Base-by-base conservation (phyloP, 2,329 filamentous ascomycete genomes). In the Scedosporium boydii region DNA sequence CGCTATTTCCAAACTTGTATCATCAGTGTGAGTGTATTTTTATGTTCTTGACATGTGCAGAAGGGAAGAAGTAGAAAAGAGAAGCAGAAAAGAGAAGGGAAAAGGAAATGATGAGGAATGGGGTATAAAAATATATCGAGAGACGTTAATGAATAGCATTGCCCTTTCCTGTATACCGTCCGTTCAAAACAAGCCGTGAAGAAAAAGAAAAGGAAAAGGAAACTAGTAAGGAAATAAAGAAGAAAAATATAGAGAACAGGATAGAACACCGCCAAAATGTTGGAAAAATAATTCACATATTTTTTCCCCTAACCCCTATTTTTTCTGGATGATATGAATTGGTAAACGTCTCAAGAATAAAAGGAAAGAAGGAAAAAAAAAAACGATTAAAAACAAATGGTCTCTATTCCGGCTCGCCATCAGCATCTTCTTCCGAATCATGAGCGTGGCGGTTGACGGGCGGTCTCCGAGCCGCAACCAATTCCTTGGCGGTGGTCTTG, bases 401-500 rank as follows among this genome's bases (percentile, higher is more conserved):
- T 16, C 1, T 26, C 38, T 16, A 26, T 21, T 58, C 55, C 12
- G 29, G 48, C 46, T 61, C 59, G 9, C 59, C 46, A 23, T 53
- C 48, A 16, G 46, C 59, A 27, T 61, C 59, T n/a, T 61, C 29
- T 6, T 61, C 59, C 5, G 55, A 58, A 23, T 58, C 55, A n/a
- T 58, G 55, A 6, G 55, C 4, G 7, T 26, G 48, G n/a, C 10
- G 12, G 7, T 27, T 26, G n/a, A 16, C 27, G 6, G 14, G 27
- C n/a, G 9, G 26, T 38, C 56, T 61, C 27, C 59, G 53, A 7
- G 58, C 41, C 12, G 58, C 26, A n/a, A 21, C 58, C 12, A 29
- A 6, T 42, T 61, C 60, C 34, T 58, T 62, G 7, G 60, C 51
- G 26, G 60, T 62, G 14, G 60, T 62, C 55, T 58, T 65, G 21